Evolutionary conservation across 2,329 filamentous ascomycete genomes (phyloP), one percentile per base, ranked within the genome.

Genomic region (Aspergillus floridensis): DNA sequence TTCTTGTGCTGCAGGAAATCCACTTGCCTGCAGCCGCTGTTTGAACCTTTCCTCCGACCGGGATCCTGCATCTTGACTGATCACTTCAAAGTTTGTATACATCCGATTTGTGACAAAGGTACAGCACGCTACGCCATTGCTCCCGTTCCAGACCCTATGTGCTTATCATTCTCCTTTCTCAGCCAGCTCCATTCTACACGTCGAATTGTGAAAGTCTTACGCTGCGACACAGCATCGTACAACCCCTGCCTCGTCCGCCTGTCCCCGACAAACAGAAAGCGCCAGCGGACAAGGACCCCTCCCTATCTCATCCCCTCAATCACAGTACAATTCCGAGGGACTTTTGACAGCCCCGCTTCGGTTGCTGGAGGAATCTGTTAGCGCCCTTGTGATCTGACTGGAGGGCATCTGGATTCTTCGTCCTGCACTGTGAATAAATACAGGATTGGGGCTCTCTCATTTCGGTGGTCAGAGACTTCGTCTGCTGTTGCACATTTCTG

Each of bases 1-100:
- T 32, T 24, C 50, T 48, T 22, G 51, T 44, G 32, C 56, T 44
- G 38, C 38, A 44, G 16, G 38, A 44, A 44, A 48, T 57, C 41
- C 29, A 19, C 31, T 51, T 35, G 26, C 49, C 49, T 57, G 59
- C 57, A 59, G 31, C 53, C 46, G 59, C 57, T 58, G 55, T 58
- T 58, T 47, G 52, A 49, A 11, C 19, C 31, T 47, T 16, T 48
- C 41, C 58, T 63, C 58, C 57, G 57, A 26, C n/a, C 29, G 22
- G 47, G 32, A 56, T 29, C 24, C 24, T 21, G 22, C 21, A 5
- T 38, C 32, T 59, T 48, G 49, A 48, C 49, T 50, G 31, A 26
- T 49, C 53, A n/a, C 24, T 32, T n/a, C n/a, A n/a, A n/a, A n/a
- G n/a, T n/a, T 19, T 3, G 38, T 44, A 44, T 44, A 44, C 38